Evolutionary conservation across 2,329 filamentous ascomycete genomes (phyloP).

Genomic region (Pseudogymnoascus sp.): DNA sequence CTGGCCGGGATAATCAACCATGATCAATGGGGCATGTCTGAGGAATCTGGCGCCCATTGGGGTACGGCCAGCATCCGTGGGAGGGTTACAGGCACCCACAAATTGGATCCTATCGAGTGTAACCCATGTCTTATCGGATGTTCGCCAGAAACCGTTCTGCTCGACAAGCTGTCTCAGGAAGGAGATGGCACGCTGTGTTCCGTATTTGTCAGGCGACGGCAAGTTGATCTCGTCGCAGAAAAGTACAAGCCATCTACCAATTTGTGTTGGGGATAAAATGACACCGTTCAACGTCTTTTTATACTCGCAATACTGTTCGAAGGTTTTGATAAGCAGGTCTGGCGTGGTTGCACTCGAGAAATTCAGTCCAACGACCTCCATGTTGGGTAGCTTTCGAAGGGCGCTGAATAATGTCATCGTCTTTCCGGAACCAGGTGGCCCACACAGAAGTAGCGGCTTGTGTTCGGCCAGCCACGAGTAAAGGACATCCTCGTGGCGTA

Average conservation of each 20-base stretch:
- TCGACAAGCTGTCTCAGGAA: constrained; percentile 97
- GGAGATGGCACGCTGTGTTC: constrained; percentile 92
- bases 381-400: constrained; percentile 90
- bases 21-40: constrained; percentile 93
- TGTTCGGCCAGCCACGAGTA: constrained; percentile 99
- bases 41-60: constrained; percentile 89
- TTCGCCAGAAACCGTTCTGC: constrained; percentile 98
- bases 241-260: constrained; percentile 93
- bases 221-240: constrained; percentile 99
- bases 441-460: constrained; percentile 91
- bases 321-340: constrained; percentile 95
- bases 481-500: constrained; percentile 96
- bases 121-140: constrained; percentile 95
- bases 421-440: constrained; percentile 96
- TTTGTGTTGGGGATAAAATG: constrained; percentile 89
- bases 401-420: constrained; percentile 99
- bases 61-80: constrained; percentile 92
- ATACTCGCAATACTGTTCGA: constrained; percentile 99
- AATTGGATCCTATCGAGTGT: constrained; percentile 97
- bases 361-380: constrained; percentile 98
- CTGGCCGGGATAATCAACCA: constrained; percentile 99
- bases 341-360: constrained; percentile 98
- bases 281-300: constrained; percentile 97
- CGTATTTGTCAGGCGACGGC: constrained; percentile 94
- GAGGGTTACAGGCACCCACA: constrained; percentile 96